Evolutionary conservation across 306 rosid genomes (phyloP), one percentile per base, ranked within the genome.

Genomic region (Purshia tridentata): DNA sequence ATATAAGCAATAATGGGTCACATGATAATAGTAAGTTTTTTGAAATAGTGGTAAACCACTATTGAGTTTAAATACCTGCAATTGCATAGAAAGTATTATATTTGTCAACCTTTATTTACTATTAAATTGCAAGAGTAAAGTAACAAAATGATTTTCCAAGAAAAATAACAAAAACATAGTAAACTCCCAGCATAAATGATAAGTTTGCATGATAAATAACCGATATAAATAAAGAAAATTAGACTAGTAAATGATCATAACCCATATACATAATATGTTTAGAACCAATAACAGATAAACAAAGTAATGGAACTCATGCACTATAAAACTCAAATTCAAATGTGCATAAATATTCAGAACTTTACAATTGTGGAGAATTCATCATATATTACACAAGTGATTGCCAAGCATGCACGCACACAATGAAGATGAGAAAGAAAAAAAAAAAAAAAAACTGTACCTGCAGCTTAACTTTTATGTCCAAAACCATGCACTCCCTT

Each of bases 401-500:
- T 14, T 12, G 40, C n/a, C 50, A 69, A 7, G 16, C 42, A 57
- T 16, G 46, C 9, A 40, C 0, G 51, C 8, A 51, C 39, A 41
- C 14, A 72, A 13, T 18, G 48, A 35, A 37, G 53, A 37, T 40
- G 62, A 56, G 8, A 49, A 49, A 59, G 44, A 42, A 44, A 19
- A 23, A 16, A 39, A 46, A 56, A 46, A 72, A 49, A 60, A 71
- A 49, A 65, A 40, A 69, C 35, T 64, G 58, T 86, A 94, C 99
- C 99, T 94, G 99, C 76, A 94, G 85, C 86, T 94, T 94, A 80
- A 94, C 99, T 84, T 94, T 80, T 76, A 94, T 94, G 81, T 94
- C 99, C 88, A 94, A 85, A 73, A 94, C 99, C 97, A 94, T 94
- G 80, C 84, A 91, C 10, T 89, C 99, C 83, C 99, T 89, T 86